Conservation (phyloP, 768 basidiomycete genomes). For the Rhodosporidiobolus sp. region DNA sequence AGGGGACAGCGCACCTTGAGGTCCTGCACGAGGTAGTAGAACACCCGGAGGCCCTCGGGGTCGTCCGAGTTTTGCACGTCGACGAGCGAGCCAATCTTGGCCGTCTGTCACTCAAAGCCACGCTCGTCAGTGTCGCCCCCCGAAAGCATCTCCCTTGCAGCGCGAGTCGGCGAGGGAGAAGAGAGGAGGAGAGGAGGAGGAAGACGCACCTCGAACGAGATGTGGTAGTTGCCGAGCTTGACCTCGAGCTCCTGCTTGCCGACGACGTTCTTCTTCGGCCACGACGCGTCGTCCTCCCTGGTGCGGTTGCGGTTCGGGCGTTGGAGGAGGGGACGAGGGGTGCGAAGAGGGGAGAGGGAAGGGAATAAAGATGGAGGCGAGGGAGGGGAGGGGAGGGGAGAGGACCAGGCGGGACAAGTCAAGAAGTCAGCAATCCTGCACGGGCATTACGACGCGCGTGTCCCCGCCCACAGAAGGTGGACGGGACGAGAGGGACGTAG, state of each 20-base stretch:
- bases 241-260: slow-evolving; percentile 98
- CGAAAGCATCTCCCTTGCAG: neutral
- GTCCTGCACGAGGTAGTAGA: slow-evolving; percentile 98
- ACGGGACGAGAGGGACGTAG: neutral
- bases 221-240: slow-evolving; percentile 87
- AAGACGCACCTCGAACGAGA: slow-evolving; percentile 80
- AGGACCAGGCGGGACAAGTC: too few species aligned
- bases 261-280: slow-evolving; percentile 99
- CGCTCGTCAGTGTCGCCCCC: too few species aligned
- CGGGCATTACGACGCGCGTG: too few species aligned
- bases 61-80: slow-evolving; percentile 97
- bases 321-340: slow-evolving; percentile 1
- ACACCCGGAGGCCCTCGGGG: slow-evolving; percentile 93
- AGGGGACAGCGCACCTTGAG: slow-evolving; percentile 69
- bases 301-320: neutral
- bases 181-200: neutral
- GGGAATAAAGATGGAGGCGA: neutral
- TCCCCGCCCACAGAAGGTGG: too few species aligned
- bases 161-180: neutral
- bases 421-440: too few species aligned
- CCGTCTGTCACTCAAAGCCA: slow-evolving; percentile 61
- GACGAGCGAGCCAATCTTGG: slow-evolving; percentile 93
- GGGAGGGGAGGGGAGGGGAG: neutral
- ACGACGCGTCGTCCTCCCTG: slow-evolving; percentile 96
- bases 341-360: neutral